A percentile compares a stretch with the other conserved stretches of the same genome.
phyloP scores from a whole-genome alignment of 495 filamentous ascomycete genomes.

The Xylaria bambusicola region DNA sequence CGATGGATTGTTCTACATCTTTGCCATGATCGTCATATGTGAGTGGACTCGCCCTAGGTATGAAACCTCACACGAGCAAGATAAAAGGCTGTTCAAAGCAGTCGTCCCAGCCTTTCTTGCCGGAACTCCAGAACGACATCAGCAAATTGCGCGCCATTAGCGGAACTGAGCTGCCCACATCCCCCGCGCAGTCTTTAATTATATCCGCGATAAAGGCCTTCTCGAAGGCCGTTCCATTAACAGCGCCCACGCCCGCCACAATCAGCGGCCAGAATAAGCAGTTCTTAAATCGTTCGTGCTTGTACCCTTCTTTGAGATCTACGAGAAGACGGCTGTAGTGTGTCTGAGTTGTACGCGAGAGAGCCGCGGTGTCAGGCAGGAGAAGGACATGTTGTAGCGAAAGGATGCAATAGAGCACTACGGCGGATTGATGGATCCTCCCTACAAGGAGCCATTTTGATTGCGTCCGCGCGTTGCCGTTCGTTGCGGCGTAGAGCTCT shows the following conservation, averaged over 20 bases:
- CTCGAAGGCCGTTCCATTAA: conserved; percentile 12
- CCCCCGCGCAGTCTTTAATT: not conserved
- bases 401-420: conserved; percentile 13
- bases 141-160: not conserved
- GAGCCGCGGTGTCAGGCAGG: not conserved
- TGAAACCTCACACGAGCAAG: not conserved
- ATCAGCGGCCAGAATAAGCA: conserved; percentile 21
- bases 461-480: not conserved
- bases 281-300: conserved; percentile 7
- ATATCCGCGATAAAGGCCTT: conserved; percentile 7
- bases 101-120: conserved; percentile 15
- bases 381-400: not conserved
- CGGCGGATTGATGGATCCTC: conserved; percentile 12
- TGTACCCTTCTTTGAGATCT: conserved; percentile 10
- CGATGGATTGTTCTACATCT: too few relatives aligned
- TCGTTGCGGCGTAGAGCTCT: not conserved
- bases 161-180: conserved; percentile 15
- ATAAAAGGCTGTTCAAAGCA: conserved; percentile 18
- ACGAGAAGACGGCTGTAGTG: conserved; percentile 17
- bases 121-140: conserved; percentile 8
- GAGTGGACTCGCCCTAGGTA: not conserved
- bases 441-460: conserved; percentile 15
- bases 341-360: not conserved
- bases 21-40: too few relatives aligned
- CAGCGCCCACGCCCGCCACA: conserved; percentile 8